Evolutionary conservation across 208 protist genomes (phyloP).

Genomic region (Porcisia hertigi): DNA sequence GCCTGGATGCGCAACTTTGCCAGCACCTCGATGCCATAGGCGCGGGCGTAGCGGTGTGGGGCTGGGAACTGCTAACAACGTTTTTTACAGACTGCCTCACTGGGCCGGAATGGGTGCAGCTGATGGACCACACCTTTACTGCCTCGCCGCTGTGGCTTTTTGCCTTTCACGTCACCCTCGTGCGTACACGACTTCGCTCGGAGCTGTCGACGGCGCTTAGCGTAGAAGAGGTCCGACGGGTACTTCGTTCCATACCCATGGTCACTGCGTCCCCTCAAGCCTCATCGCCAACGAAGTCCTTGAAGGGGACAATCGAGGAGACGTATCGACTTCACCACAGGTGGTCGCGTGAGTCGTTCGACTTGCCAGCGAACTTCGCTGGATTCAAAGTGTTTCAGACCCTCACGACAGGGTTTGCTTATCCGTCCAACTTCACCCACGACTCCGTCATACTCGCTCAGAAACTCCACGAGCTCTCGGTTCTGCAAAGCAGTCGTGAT

Average conservation of each 20-base stretch:
- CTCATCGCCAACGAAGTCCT: neutral
- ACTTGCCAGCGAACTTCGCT: neutral
- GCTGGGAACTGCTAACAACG: constrained; percentile 58
- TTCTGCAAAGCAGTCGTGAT: constrained; percentile 31
- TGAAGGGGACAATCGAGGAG: constrained; percentile 47
- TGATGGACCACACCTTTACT: constrained; percentile 88
- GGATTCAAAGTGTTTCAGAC: constrained; percentile 5
- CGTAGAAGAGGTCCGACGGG: constrained; percentile 40
- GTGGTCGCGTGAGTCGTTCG: constrained; percentile 4
- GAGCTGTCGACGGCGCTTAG: constrained; percentile 40
- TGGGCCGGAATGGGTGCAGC: constrained; percentile 80
- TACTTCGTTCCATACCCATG: constrained; percentile 37
- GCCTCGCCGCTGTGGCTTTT: constrained; percentile 83
- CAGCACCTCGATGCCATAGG: constrained; percentile 59
- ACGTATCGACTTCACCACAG: constrained; percentile 43
- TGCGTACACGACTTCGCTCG: constrained; percentile 30
- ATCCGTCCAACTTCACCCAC: constrained; percentile 45
- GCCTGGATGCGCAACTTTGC: constrained; percentile 46
- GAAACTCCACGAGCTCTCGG: constrained; percentile 54
- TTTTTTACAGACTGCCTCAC: constrained; percentile 79
- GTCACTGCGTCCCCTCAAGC: neutral
- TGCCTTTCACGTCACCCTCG: constrained; percentile 61
- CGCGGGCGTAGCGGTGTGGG: constrained; percentile 65
- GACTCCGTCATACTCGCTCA: constrained; percentile 44
- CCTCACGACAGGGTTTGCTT: constrained; percentile 27